These are phyloP conservation scores for Diaporthe sp. DNA, from an alignment of 2,329 filamentous ascomycete genomes.

Conservation along the genomic window DNA sequence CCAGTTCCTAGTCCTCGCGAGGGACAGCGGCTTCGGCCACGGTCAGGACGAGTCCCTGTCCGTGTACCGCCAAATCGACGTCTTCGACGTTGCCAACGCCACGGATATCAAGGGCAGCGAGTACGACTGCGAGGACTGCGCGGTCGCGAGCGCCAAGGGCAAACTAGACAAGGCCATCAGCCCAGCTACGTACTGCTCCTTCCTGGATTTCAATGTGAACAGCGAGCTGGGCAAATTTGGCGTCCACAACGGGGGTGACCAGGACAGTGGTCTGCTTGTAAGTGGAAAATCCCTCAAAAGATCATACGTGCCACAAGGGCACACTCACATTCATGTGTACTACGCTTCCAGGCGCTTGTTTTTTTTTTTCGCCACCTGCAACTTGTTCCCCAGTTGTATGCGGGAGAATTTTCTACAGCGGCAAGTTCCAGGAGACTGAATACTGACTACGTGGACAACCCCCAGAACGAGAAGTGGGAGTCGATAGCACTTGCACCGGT, in stretches of 20 bases:
- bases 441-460: neutral
- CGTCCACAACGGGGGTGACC: slow-evolving; percentile 75
- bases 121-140: slow-evolving; percentile 54
- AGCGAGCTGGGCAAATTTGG: slow-evolving; percentile 74
- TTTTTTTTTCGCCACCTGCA: slow-evolving; percentile 9
- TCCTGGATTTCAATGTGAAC: slow-evolving; percentile 78
- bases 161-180: slow-evolving; percentile 66
- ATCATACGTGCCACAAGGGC: neutral
- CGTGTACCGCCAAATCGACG: slow-evolving; percentile 77
- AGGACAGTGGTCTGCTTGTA: slow-evolving; percentile 66
- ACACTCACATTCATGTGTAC: slow-evolving; percentile 1
- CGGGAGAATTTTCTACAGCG: slow-evolving; percentile 6
- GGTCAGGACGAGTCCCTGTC: slow-evolving; percentile 66
- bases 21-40: slow-evolving; percentile 72
- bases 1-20: slow-evolving; percentile 76
- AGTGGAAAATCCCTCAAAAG: slow-evolving; percentile 8
- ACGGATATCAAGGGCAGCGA: slow-evolving; percentile 69
- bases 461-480: slow-evolving; percentile 83
- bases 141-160: slow-evolving; percentile 57
- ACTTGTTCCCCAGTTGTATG: neutral
- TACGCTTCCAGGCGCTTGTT: neutral
- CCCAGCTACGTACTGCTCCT: slow-evolving; percentile 73
- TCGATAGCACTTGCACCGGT: slow-evolving; percentile 73
- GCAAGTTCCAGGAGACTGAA: neutral
- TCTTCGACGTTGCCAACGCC: slow-evolving; percentile 73